Percentiles rank a stretch among this genome's conserved stretches.
Conservation (phyloP, 257 asterid species). For the Capsicum rhomboideum region DNA sequence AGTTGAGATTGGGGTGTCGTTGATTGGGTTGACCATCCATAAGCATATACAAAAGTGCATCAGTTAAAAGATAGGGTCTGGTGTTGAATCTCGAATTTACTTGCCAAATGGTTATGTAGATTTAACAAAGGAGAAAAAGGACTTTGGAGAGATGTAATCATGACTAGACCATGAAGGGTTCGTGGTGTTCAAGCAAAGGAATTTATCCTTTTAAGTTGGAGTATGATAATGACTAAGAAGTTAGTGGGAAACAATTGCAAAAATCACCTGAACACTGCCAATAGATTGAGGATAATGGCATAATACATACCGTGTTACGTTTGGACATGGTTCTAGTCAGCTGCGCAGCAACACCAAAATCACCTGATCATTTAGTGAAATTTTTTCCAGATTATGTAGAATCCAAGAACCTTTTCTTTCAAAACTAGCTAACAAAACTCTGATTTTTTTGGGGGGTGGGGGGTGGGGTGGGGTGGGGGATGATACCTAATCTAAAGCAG, state of each 20-base stretch:
- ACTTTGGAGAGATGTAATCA: background rate
- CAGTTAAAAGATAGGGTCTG: background rate
- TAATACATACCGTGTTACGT: slow-evolving; percentile 75
- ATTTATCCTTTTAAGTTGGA: background rate
- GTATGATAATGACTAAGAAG: background rate
- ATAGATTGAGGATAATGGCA: background rate
- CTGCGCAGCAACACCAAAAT: slow-evolving; percentile 99
- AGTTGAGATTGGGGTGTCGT: background rate
- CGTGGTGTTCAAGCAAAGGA: background rate
- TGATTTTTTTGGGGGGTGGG: background rate
- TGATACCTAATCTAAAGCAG: background rate
- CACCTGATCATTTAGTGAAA: slow-evolving; percentile 50
- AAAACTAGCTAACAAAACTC: background rate
- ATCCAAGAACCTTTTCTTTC: background rate
- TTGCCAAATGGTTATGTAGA: background rate
- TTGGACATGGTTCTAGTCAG: slow-evolving; percentile 98
- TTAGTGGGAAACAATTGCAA: background rate
- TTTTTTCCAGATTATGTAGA: background rate
- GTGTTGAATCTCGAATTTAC: background rate
- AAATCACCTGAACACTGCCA: background rate
- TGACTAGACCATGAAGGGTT: background rate
- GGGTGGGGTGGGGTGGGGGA: no score
- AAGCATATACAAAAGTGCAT: background rate
- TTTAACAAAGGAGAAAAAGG: background rate
- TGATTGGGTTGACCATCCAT: background rate